phyloP scores from a whole-genome alignment of 805 yeast genomes.

The Wickerhamiella kazuoi region DNA sequence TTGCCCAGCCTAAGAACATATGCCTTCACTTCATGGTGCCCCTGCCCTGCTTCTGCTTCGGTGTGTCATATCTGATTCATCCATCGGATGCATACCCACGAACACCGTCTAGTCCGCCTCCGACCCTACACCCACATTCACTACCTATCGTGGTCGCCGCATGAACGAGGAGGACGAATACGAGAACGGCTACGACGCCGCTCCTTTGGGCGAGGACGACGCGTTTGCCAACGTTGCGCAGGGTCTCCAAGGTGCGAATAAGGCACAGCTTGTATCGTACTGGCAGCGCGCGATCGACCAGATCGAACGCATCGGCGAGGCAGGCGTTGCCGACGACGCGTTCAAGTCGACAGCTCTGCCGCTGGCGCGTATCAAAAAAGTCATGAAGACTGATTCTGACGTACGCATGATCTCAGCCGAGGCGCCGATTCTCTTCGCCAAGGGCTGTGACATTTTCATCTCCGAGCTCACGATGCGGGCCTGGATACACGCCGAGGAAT shows the following conservation, averaged over 20 bases:
- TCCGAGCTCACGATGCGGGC: slow-evolving; percentile 97
- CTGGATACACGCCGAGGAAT: slow-evolving; percentile 96
- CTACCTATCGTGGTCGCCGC: neutral
- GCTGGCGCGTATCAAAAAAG: slow-evolving; percentile 87
- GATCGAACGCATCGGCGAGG: slow-evolving; percentile 41
- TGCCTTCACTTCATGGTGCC: too few relatives aligned
- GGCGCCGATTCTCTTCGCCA: slow-evolving; percentile 93
- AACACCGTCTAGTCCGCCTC: too few relatives aligned
- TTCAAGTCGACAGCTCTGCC: slow-evolving; percentile 92
- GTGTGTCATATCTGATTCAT: too few relatives aligned
- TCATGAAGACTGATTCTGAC: slow-evolving; percentile 95
- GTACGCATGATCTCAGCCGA: slow-evolving; percentile 97
- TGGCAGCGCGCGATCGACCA: slow-evolving; percentile 94
- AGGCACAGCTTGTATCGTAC: slow-evolving; percentile 82
- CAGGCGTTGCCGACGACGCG: slow-evolving; percentile 55
- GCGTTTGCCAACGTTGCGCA: slow-evolving; percentile 85
- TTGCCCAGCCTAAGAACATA: too few relatives aligned
- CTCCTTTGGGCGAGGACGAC: slow-evolving; percentile 25
- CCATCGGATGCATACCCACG: too few relatives aligned
- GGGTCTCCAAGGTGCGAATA: slow-evolving; percentile 65
- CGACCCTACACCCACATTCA: neutral
- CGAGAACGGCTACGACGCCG: slow-evolving; percentile 7
- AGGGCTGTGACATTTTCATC: slow-evolving; percentile 93
- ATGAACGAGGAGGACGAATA: slow-evolving; percentile 5
- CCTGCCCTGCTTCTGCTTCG: too few relatives aligned